Percentiles rank a stretch among this genome's conserved stretches.
These are phyloP conservation scores for Capillidium heterosporum DNA, from an alignment of 371 early-diverging fungal species.

Conservation along the genomic window DNA sequence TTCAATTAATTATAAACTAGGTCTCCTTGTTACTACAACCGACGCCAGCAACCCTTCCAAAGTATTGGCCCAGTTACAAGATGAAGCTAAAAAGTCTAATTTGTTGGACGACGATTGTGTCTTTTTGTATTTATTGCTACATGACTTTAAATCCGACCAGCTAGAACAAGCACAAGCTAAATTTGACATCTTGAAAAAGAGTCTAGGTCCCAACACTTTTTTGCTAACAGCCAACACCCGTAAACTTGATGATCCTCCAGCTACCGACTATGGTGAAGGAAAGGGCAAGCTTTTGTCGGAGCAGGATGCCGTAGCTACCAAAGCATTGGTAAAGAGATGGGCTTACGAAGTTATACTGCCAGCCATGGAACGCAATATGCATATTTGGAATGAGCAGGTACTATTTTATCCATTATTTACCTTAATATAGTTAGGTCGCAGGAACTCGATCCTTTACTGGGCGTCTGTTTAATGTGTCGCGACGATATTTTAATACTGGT, in stretches of 20 bases:
- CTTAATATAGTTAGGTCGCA: constrained; percentile 32
- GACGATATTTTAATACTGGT: constrained; percentile 57
- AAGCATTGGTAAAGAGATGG: constrained; percentile 17
- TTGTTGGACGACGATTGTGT: too few relatives aligned
- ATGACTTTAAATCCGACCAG: too few relatives aligned
- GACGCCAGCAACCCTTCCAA: constrained; percentile 56
- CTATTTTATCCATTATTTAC: background rate
- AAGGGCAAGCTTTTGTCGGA: constrained; percentile 5
- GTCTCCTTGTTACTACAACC: constrained; percentile 57
- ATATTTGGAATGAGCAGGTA: constrained; percentile 76
- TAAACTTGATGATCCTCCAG: too few relatives aligned
- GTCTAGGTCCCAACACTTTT: too few relatives aligned
- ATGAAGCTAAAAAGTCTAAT: constrained; percentile 13
- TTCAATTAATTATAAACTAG: constrained; percentile 8
- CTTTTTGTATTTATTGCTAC: too few relatives aligned
- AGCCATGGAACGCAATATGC: constrained; percentile 75
- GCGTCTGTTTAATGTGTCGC: constrained; percentile 61
- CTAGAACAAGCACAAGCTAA: too few relatives aligned
- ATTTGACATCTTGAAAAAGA: too few relatives aligned
- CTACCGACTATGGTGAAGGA: too few relatives aligned
- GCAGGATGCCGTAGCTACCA: background rate
- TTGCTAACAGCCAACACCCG: too few relatives aligned
- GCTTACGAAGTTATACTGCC: constrained; percentile 60
- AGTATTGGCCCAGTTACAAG: constrained; percentile 35
- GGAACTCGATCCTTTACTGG: constrained; percentile 72